Evolutionary conservation across 1,139 yeast species (phyloP).

Genomic region (Casaregolazyma suthepensis): DNA sequence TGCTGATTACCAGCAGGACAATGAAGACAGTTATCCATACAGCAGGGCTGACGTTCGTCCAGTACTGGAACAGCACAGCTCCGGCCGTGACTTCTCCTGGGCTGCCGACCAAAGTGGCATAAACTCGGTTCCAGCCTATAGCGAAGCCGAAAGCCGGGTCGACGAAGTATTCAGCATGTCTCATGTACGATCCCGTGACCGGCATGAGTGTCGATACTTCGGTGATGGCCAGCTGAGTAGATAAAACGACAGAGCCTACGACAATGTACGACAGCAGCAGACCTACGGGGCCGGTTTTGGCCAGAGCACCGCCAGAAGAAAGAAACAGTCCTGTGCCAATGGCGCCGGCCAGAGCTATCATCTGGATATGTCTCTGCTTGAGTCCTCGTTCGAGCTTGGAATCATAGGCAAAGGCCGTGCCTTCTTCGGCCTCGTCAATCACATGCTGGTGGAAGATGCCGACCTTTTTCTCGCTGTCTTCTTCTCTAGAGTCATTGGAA

Average conservation of each 20-base stretch:
- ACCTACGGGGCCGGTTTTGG: conserved; percentile 65
- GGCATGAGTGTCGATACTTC: conserved; percentile 71
- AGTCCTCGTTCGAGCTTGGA: conserved; percentile 33
- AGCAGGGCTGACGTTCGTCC: conserved; percentile 27
- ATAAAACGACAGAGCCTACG: conserved; percentile 59
- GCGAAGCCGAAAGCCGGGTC: conserved; percentile 23
- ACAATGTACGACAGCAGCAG: conserved; percentile 56
- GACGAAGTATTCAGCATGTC: conserved; percentile 50
- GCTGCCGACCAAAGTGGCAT: conserved; percentile 40
- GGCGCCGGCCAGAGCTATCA: conserved; percentile 47
- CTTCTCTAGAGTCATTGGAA: conserved; percentile 4
- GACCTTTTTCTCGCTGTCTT: neutral
- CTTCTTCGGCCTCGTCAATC: neutral
- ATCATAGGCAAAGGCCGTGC: conserved; percentile 5
- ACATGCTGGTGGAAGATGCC: neutral
- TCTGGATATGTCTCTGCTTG: conserved; percentile 40
- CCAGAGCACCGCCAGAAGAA: conserved; percentile 65
- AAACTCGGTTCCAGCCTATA: conserved; percentile 36
- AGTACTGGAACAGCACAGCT: conserved; percentile 33
- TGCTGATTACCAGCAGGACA: conserved; percentile 28
- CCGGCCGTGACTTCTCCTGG: conserved; percentile 39
- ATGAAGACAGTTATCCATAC: conserved; percentile 33
- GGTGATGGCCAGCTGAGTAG: conserved; percentile 66
- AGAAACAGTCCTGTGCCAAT: conserved; percentile 50
- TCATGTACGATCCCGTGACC: conserved; percentile 63